These are phyloP conservation scores for Thelephora aurantiotincta DNA, from an alignment of 768 basidiomycete species.

Conservation along the genomic window DNA sequence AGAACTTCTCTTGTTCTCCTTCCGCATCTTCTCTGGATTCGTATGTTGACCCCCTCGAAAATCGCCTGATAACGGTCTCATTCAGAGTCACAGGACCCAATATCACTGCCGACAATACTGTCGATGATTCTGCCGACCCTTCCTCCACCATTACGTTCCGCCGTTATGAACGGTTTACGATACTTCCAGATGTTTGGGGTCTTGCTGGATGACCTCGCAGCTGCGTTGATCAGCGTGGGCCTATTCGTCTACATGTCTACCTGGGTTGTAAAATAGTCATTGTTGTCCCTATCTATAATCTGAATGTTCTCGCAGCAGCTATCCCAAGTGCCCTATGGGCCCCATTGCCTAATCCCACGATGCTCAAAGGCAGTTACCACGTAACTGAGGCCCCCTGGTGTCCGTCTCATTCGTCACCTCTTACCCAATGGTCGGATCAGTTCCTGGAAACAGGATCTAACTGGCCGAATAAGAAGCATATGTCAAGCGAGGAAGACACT, in stretches of 20 bases:
- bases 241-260: constrained; percentile 21
- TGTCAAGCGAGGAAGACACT: too few relatives aligned
- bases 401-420: too few relatives aligned
- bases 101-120: constrained; percentile 45
- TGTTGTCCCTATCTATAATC: too few relatives aligned
- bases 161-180: constrained; percentile 48
- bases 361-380: too few relatives aligned
- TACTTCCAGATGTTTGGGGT: constrained; percentile 56
- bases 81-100: constrained; percentile 29
- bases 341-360: too few relatives aligned
- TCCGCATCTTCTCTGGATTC: constrained; percentile 55
- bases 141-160: constrained; percentile 45
- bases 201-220: constrained; percentile 61
- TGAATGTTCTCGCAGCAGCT: too few relatives aligned
- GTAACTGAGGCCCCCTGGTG: too few relatives aligned
- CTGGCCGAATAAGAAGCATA: too few relatives aligned
- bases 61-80: not conserved
- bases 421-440: too few relatives aligned
- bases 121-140: constrained; percentile 48
- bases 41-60: constrained; percentile 25
- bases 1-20: constrained; percentile 55
- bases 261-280: constrained; percentile 7
- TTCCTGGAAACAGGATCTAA: too few relatives aligned
- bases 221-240: constrained; percentile 58
- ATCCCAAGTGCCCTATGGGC: too few relatives aligned